phyloP scores from a whole-genome alignment of 208 protist genomes.

The Sergeia podlipaevii region DNA sequence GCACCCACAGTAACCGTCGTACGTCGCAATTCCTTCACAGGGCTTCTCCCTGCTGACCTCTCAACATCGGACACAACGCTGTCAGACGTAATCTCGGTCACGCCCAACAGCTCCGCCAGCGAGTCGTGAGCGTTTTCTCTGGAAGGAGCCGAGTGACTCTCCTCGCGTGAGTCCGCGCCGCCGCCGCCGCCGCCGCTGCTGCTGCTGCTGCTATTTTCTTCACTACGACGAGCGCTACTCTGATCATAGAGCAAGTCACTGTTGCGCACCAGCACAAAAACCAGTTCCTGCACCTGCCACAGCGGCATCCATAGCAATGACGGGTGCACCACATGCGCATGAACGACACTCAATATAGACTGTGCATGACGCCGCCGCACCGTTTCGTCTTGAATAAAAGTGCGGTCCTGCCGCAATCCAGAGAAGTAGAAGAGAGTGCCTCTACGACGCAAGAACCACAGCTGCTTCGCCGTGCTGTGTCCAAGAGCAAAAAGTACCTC shows the following conservation, averaged over 20 bases:
- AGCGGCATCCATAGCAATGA: slow-evolving; percentile 84
- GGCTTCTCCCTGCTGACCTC: too few relatives aligned
- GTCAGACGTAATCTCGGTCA: not conserved
- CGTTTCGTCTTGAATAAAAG: slow-evolving; percentile 12
- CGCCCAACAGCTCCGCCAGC: not conserved
- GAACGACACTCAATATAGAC: slow-evolving; percentile 56
- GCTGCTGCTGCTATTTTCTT: slow-evolving; percentile 1
- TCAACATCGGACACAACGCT: too few relatives aligned
- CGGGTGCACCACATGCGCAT: slow-evolving; percentile 55
- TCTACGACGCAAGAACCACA: slow-evolving; percentile 48
- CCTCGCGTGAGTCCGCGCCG: not conserved
- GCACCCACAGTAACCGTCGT: too few relatives aligned
- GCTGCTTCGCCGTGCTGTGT: slow-evolving; percentile 68
- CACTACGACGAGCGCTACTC: slow-evolving; percentile 1
- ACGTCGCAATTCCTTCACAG: slow-evolving; percentile 6
- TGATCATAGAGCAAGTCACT: slow-evolving; percentile 21
- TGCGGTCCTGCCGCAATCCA: slow-evolving; percentile 15
- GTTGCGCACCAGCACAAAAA: slow-evolving; percentile 41
- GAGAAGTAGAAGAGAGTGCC: slow-evolving; percentile 47
- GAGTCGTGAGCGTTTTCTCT: not conserved
- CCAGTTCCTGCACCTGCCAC: slow-evolving; percentile 62
- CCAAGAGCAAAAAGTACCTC: slow-evolving; percentile 58
- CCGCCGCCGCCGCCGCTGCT: not conserved
- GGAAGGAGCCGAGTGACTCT: not conserved
- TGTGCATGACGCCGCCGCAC: slow-evolving; percentile 41